Evolutionary conservation across 2,329 filamentous ascomycete species (phyloP).

Genomic region (Biscogniauxia marginata): DNA sequence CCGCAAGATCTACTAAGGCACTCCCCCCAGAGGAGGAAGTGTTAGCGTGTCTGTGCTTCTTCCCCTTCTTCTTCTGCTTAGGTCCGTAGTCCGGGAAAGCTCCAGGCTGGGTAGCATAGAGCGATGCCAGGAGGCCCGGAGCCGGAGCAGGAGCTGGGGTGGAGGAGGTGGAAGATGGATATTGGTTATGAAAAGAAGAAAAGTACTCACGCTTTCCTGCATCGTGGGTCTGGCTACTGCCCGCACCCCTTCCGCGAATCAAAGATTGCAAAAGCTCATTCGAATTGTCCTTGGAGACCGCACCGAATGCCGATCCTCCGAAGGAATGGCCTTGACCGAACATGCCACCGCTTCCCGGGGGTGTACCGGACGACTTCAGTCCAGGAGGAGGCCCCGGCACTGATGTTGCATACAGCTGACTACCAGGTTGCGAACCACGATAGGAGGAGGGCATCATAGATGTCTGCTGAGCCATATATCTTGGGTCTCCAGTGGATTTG

Average conservation of each 20-base stretch:
- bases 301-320: conserved; percentile 68
- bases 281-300: conserved; percentile 65
- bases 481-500: conserved; percentile 75
- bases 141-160: conserved; percentile 87
- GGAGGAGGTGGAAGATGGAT: conserved; percentile 76
- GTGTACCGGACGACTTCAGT: conserved; percentile 90
- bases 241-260: conserved; percentile 67
- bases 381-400: conserved; percentile 94
- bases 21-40: conserved; percentile 99
- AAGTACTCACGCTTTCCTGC: conserved; percentile 98
- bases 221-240: conserved; percentile 73
- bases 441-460: conserved; percentile 77
- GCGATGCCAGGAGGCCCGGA: conserved; percentile 85
- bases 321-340: conserved; percentile 89
- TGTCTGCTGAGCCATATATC: conserved; percentile 79
- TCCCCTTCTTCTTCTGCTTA: conserved; percentile 99
- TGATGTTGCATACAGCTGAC: conserved; percentile 77
- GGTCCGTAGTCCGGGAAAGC: conserved; percentile 87
- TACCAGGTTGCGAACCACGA: conserved; percentile 58
- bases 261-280: conserved; percentile 80
- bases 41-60: conserved; percentile 99
- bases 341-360: conserved; percentile 69
- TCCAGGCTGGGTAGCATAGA: conserved; percentile 84
- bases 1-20: conserved; percentile 99
- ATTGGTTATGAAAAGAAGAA: conserved; percentile 88